phyloP scores from a whole-genome alignment of 768 basidiomycete genomes.

The Boletus rufocinnamomeus region DNA sequence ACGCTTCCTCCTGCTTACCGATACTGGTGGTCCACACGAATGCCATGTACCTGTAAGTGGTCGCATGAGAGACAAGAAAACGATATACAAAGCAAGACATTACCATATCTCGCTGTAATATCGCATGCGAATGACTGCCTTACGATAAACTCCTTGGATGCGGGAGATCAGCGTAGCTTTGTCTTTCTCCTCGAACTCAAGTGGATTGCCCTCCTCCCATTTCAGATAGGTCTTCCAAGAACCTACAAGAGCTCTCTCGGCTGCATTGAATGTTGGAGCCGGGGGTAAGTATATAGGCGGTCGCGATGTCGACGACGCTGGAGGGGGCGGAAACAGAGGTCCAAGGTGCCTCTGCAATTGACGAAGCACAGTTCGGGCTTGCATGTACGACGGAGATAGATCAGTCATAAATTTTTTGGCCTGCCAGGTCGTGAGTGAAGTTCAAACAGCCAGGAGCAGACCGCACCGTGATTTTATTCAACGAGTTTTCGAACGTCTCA shows the following conservation, averaged over 20 bases:
- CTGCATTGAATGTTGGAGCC: conserved; percentile 68
- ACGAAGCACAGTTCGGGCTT: conserved; percentile 85
- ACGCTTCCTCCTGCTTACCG: conserved; percentile 80
- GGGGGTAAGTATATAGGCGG: conserved; percentile 62
- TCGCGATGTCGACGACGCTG: conserved; percentile 43
- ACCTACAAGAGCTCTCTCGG: conserved; percentile 74
- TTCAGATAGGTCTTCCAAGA: conserved; percentile 92
- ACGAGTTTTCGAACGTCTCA: conserved; percentile 84
- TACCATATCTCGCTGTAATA: conserved; percentile 96
- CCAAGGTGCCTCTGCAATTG: conserved; percentile 73
- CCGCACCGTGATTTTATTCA: conserved; percentile 83
- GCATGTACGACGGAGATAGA: conserved; percentile 92
- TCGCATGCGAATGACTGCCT: conserved; percentile 89
- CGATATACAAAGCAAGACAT: conserved; percentile 15
- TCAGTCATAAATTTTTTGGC: conserved; percentile 97
- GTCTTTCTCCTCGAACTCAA: conserved; percentile 89
- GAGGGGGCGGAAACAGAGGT: conserved; percentile 56
- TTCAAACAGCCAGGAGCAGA: background rate
- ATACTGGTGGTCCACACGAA: conserved; percentile 77
- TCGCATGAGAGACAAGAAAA: conserved; percentile 15
- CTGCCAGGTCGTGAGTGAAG: conserved; percentile 37
- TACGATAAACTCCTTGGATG: conserved; percentile 81
- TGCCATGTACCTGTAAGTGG: conserved; percentile 79
- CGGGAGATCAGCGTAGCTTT: conserved; percentile 63
- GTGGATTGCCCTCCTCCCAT: conserved; percentile 94